These are phyloP conservation scores for Fraxinus greggii DNA, from an alignment of 305 asterid species.

Conservation along the genomic window DNA sequence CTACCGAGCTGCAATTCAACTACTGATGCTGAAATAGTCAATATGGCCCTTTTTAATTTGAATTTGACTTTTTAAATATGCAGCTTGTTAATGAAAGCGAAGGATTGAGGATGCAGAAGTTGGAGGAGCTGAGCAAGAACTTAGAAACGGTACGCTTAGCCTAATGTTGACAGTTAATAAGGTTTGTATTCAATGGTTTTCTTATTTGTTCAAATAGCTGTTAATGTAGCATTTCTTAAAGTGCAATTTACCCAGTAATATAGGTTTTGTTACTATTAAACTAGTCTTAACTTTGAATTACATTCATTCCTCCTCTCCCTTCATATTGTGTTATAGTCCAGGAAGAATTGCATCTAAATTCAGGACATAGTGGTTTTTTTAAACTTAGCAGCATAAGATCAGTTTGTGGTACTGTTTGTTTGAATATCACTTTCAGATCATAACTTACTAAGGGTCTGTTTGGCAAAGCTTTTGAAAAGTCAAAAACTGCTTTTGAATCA, in stretches of 20 bases:
- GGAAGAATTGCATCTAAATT: not conserved
- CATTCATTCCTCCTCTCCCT: too few relatives aligned
- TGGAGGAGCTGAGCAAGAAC: conserved; percentile 99
- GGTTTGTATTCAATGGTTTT: conserved; percentile 45
- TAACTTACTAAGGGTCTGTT: not conserved
- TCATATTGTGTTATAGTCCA: not conserved
- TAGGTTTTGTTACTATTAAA: conserved; percentile 74
- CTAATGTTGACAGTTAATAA: conserved; percentile 41
- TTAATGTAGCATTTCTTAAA: conserved; percentile 43
- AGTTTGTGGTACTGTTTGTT: not conserved
- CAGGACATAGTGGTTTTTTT: not conserved
- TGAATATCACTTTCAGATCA: not conserved
- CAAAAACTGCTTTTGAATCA: not conserved
- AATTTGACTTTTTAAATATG: not conserved
- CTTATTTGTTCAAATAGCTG: conserved; percentile 47
- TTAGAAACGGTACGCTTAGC: conserved; percentile 60
- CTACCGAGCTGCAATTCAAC: not conserved
- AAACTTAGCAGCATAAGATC: not conserved
- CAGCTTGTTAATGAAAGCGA: conserved; percentile 94
- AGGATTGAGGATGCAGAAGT: conserved; percentile 76
- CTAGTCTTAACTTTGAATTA: conserved; percentile 47
- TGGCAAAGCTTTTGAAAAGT: not conserved
- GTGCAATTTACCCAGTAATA: conserved; percentile 43
- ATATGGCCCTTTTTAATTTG: not conserved
- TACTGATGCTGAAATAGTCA: not conserved